A percentile compares a stretch with the other conserved stretches of the same genome.
Evolutionary conservation across 495 filamentous ascomycete genomes (phyloP).

Genomic region (Daldinia vernicosa): DNA sequence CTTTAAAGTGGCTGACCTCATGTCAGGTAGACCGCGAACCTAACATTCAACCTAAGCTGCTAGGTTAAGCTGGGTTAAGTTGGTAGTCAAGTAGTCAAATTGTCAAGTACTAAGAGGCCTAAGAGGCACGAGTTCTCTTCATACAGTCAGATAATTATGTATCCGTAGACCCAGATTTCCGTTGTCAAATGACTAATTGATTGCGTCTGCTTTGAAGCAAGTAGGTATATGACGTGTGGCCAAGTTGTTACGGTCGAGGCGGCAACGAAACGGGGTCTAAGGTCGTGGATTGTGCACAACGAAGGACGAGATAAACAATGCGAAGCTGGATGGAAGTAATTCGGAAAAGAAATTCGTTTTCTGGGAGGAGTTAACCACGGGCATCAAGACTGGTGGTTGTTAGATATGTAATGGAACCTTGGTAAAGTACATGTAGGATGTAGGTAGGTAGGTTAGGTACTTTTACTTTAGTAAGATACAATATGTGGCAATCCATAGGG

Average conservation of each 20-base stretch:
- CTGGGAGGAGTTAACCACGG: neutral
- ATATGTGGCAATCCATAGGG: conserved; percentile 37
- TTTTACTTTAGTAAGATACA: conserved; percentile 15
- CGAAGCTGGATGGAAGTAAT: conserved; percentile 19
- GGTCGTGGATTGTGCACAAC: conserved; percentile 3
- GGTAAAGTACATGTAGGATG: too few relatives aligned
- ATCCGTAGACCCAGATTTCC: conserved; percentile 7
- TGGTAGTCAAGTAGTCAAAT: neutral
- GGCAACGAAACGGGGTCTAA: conserved; percentile 4
- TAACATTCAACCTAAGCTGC: conserved; percentile 31
- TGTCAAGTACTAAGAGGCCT: neutral
- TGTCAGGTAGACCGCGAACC: conserved; percentile 40
- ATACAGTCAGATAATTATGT: neutral
- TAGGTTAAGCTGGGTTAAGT: neutral
- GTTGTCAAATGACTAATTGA: conserved; percentile 29
- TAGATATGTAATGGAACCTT: conserved; percentile 6
- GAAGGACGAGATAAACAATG: conserved; percentile 24
- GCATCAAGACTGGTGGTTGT: neutral
- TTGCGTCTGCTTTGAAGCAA: conserved; percentile 16
- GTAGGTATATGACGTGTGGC: conserved; percentile 37
- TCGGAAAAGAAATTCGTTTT: conserved; percentile 12
- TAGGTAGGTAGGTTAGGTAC: neutral
- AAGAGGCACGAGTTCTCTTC: conserved; percentile 11
- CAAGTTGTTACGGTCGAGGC: neutral
- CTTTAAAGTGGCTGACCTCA: conserved; percentile 42